Base-by-base conservation (phyloP, 1,284 basidiomycete species). In the Melanopsichium pennsylvanicum region DNA sequence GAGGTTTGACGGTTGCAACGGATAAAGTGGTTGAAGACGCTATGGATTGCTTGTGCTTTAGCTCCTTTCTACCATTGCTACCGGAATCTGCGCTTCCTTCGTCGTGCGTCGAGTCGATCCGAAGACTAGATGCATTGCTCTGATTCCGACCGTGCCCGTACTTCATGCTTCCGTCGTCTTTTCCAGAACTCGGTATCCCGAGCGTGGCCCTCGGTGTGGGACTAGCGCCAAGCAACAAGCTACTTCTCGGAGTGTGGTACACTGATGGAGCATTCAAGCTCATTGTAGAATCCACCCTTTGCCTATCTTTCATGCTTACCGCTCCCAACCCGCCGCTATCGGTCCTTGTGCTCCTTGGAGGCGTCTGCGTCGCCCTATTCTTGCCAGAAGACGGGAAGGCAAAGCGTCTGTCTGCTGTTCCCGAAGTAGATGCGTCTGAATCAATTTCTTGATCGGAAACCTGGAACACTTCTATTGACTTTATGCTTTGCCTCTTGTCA, bases 211-310 rank as follows among this genome's bases (percentile, higher is more conserved):
- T 47, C 2, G 50, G 47, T 12, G 49, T 58, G 2, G 72, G 72
- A 18, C 55, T 58, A 12, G 42, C 47, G 25, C 58, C 51, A 43
- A 74, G 58, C 32, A 71, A 48, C 9, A 64, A 67, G 34, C 72
- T 75, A 39, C 71, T 64, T 4, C 72, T 26, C 13, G 73, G 70
- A 22, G 74, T 75, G 29, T 76, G 70, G 35, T 76, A 76, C 4
- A 76, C 52, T 16, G 42, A 55, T 3, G 69, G 57, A 4, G 73
- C 67, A 23, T 43, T 51, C 10, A 63, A 16, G 31, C 56, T 60
- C 37, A 64, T 23, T 2, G 56, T 70, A 19, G 67, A 70, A 32
- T 70, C 67, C 6, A 61, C 60, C 0, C 63, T 6, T 42, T 52
- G 63, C 7, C 63, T 21, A 2, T 49, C 52, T 22, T n/a, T n/a